These are phyloP conservation scores for Diutina pseudorugosa DNA, from an alignment of 1,139 yeast species.

Conservation along the genomic window DNA sequence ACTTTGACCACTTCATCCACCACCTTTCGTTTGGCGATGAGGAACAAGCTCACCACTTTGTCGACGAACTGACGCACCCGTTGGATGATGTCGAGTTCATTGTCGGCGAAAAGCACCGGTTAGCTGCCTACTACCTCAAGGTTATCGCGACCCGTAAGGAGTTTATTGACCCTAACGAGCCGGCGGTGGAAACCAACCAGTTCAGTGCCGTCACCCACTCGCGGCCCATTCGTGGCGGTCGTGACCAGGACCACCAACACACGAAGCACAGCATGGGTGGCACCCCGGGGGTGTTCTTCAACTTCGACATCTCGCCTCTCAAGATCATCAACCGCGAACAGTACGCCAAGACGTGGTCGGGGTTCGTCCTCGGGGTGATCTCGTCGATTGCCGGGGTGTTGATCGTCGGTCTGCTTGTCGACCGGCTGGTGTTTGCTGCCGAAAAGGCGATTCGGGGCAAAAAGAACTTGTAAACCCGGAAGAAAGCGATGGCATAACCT, in stretches of 20 bases:
- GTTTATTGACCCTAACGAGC: conserved; percentile 34
- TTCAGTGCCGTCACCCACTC: conserved; percentile 87
- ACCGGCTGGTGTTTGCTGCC: conserved; percentile 82
- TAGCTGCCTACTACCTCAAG: conserved; percentile 69
- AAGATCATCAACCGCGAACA: conserved; percentile 81
- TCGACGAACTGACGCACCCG: conserved; percentile 43
- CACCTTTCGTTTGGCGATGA: conserved; percentile 69
- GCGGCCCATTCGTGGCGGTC: conserved; percentile 75
- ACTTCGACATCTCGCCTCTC: conserved; percentile 87
- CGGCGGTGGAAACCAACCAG: conserved; percentile 70
- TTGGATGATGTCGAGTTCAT: conserved; percentile 42
- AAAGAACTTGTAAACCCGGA: conserved; percentile 30
- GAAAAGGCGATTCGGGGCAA: conserved; percentile 68
- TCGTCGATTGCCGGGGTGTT: conserved; percentile 89
- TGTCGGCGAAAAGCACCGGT: conserved; percentile 44
- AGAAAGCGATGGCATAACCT: not conserved
- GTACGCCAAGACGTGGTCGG: conserved; percentile 71
- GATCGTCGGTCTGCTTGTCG: conserved; percentile 83
- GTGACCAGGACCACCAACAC: conserved; percentile 83
- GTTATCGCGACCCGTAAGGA: conserved; percentile 87
- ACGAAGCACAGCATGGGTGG: conserved; percentile 83
- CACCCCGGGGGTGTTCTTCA: conserved; percentile 76
- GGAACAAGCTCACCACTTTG: conserved; percentile 6
- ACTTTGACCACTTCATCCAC: conserved; percentile 64
- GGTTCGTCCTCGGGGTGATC: conserved; percentile 73